Percentiles rank a stretch among this genome's conserved stretches.
Evolutionary conservation across 2,329 filamentous ascomycete genomes (phyloP).

Genomic region (Sporothrix pallida): DNA sequence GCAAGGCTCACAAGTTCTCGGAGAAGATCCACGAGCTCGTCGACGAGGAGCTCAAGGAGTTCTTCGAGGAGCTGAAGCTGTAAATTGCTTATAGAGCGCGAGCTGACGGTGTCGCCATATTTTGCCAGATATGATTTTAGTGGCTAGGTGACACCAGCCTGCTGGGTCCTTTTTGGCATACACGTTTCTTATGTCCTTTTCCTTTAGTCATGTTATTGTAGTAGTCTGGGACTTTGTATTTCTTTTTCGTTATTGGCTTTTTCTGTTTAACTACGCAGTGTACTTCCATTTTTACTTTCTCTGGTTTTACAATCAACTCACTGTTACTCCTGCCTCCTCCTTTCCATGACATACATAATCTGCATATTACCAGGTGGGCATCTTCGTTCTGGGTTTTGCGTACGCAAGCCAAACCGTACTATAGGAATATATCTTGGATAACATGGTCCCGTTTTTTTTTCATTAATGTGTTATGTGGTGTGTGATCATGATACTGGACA

Average conservation of each 20-base stretch:
- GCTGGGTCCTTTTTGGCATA: slow-evolving; percentile 6
- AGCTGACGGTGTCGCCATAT: not conserved
- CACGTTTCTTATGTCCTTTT: slow-evolving; percentile 32
- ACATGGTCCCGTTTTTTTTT: not conserved
- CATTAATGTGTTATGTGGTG: not conserved
- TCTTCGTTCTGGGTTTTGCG: not conserved
- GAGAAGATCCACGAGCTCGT: slow-evolving; percentile 68
- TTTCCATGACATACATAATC: slow-evolving; percentile 20
- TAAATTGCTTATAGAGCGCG: slow-evolving; percentile 41
- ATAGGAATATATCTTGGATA: slow-evolving; percentile 19
- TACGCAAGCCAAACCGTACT: slow-evolving; percentile 32
- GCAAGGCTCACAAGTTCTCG: slow-evolving; percentile 66
- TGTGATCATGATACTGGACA: not conserved
- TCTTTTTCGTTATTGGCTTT: slow-evolving; percentile 8
- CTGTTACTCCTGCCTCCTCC: slow-evolving; percentile 17
- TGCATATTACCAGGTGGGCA: slow-evolving; percentile 26
- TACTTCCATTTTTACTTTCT: slow-evolving; percentile 9
- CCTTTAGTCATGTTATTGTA: slow-evolving; percentile 29
- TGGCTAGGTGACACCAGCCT: not conserved
- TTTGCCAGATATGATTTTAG: not conserved
- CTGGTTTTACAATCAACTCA: slow-evolving; percentile 26
- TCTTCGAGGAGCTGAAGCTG: slow-evolving; percentile 58
- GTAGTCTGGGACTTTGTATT: slow-evolving; percentile 26
- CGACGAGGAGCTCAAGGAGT: slow-evolving; percentile 65
- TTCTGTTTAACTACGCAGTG: slow-evolving; percentile 4